phyloP scores from a whole-genome alignment of 805 yeast species.

The Komagataella populi region DNA sequence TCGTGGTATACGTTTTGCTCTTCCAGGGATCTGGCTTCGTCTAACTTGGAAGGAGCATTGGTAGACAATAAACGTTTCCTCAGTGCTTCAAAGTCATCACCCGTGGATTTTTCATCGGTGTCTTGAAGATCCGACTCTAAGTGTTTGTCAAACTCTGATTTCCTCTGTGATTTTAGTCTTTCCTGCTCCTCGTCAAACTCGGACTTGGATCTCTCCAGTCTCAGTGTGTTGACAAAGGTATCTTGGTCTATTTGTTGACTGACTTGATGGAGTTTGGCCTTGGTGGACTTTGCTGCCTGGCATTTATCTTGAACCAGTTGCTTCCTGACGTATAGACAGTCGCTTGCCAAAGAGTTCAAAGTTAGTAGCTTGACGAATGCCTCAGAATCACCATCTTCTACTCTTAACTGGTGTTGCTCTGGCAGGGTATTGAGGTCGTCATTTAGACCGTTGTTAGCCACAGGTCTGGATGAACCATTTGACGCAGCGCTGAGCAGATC shows the following conservation, averaged over 20 bases:
- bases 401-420: not conserved
- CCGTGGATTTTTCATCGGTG: not conserved
- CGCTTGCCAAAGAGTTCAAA: not conserved
- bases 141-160: not conserved
- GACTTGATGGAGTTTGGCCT: not conserved
- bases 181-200: not conserved
- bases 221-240: not conserved
- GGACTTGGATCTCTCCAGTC: not conserved
- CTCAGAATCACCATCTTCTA: not conserved
- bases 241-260: not conserved
- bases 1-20: constrained; percentile 17
- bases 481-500: not conserved
- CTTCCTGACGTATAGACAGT: not conserved
- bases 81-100: constrained; percentile 5
- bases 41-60: constrained; percentile 11
- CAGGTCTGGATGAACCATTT: not conserved
- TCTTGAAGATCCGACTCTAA: not conserved
- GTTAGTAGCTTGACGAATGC: not conserved
- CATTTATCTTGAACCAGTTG: not conserved
- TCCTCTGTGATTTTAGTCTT: not conserved
- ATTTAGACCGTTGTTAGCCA: not conserved
- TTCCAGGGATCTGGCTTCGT: constrained; percentile 11
- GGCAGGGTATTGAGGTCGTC: not conserved
- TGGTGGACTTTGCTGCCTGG: not conserved
- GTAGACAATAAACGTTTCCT: constrained; percentile 15